Evolutionary conservation across 2,329 filamentous ascomycete genomes (phyloP).

Genomic region (Onygenales sp.): DNA sequence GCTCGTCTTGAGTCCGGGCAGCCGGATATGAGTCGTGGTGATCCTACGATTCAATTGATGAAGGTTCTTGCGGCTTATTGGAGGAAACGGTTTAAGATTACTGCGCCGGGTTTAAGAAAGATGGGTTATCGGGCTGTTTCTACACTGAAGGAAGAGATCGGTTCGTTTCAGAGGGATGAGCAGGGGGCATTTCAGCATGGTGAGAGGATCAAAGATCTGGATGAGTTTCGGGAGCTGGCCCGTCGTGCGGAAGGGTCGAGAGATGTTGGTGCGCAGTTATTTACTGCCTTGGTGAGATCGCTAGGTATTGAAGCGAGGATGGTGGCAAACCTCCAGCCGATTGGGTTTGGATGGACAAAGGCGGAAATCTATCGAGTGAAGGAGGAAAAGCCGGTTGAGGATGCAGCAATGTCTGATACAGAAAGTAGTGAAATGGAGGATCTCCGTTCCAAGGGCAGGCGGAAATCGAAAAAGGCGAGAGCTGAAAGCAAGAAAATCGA

Average conservation of each 20-base stretch:
- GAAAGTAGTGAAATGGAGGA: constrained; percentile 15
- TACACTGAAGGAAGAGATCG: constrained; percentile 62
- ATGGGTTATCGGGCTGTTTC: constrained; percentile 76
- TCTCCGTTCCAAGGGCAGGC: constrained; percentile 11
- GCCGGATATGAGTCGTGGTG: constrained; percentile 70
- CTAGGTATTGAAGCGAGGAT: constrained; percentile 74
- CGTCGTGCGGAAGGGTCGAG: constrained; percentile 67
- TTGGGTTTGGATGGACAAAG: constrained; percentile 87
- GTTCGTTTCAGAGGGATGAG: constrained; percentile 55
- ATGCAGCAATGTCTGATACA: constrained; percentile 7
- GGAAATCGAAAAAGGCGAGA: constrained; percentile 22
- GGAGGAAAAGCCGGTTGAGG: constrained; percentile 13
- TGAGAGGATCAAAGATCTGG: constrained; percentile 59
- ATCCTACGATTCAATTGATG: constrained; percentile 69
- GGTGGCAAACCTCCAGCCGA: constrained; percentile 73
- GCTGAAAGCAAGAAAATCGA: constrained; percentile 48
- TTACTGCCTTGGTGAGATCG: constrained; percentile 73
- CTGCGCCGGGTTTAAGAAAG: constrained; percentile 74
- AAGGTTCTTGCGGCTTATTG: constrained; percentile 74
- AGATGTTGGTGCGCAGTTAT: constrained; percentile 81
- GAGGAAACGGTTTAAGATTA: constrained; percentile 73
- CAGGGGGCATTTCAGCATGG: constrained; percentile 60
- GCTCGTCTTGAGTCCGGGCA: constrained; percentile 59
- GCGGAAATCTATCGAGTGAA: constrained; percentile 60
- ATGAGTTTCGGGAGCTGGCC: constrained; percentile 61